A percentile compares a stretch with the other conserved stretches of the same genome.
Conservation (phyloP, 768 basidiomycete genomes). For the Boletellus sp. region DNA sequence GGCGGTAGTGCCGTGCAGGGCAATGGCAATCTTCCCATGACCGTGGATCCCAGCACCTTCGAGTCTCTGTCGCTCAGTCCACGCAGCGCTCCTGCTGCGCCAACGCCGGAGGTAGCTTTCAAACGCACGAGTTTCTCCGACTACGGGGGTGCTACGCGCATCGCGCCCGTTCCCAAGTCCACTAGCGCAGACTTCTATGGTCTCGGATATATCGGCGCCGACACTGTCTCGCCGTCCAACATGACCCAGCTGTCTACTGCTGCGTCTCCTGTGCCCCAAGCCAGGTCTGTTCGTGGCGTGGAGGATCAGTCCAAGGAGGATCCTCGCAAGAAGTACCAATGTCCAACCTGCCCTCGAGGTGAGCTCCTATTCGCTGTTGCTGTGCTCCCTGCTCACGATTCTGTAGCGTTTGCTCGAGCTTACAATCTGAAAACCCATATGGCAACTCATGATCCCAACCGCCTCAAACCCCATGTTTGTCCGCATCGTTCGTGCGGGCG, state of each 20-base stretch:
- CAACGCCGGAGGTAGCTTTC: slow-evolving; percentile 23
- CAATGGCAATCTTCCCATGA: slow-evolving; percentile 37
- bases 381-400: slow-evolving; percentile 1
- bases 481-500: slow-evolving; percentile 82
- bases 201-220: slow-evolving; percentile 30
- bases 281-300: slow-evolving; percentile 35
- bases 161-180: slow-evolving; percentile 45
- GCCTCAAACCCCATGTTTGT: slow-evolving; percentile 86
- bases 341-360: slow-evolving; percentile 73
- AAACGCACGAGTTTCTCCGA: slow-evolving; percentile 62
- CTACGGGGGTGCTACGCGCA: slow-evolving; percentile 54
- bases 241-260: slow-evolving; percentile 48
- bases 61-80: slow-evolving; percentile 56
- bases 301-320: slow-evolving; percentile 53
- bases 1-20: slow-evolving; percentile 36
- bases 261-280: slow-evolving; percentile 38
- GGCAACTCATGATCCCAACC: slow-evolving; percentile 91
- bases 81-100: slow-evolving; percentile 44
- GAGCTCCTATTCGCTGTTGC: slow-evolving; percentile 4
- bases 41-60: slow-evolving; percentile 57
- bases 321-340: slow-evolving; percentile 76
- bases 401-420: slow-evolving; percentile 81
- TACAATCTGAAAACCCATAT: slow-evolving; percentile 96
- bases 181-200: slow-evolving; percentile 48
- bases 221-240: slow-evolving; percentile 54